Conservation (phyloP, 2,329 filamentous ascomycete genomes). For the Shiraia sp. region DNA sequence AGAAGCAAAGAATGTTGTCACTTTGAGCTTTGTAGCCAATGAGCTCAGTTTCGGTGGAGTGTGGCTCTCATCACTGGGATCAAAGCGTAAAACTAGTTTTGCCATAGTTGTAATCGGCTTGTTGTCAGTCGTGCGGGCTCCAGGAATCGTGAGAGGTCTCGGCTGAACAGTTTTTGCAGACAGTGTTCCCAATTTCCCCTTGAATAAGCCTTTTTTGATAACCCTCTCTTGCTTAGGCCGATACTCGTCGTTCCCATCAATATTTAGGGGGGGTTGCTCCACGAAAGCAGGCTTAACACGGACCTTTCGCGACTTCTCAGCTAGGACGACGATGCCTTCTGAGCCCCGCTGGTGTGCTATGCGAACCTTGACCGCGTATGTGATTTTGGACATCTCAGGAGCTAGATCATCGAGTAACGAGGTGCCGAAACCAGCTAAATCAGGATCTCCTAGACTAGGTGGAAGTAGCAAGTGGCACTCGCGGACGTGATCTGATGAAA, state of each 20-base stretch:
- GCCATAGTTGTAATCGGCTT: slow-evolving; percentile 57
- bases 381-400: slow-evolving; percentile 65
- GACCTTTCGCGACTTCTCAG: slow-evolving; percentile 58
- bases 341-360: slow-evolving; percentile 47
- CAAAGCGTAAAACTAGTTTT: slow-evolving; percentile 63
- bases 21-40: slow-evolving; percentile 59
- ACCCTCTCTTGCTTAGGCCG: slow-evolving; percentile 61
- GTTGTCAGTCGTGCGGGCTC: slow-evolving; percentile 42
- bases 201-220: slow-evolving; percentile 63
- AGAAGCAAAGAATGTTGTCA: slow-evolving; percentile 61
- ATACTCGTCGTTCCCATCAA: slow-evolving; percentile 55
- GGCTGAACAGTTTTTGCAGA: slow-evolving; percentile 63
- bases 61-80: slow-evolving; percentile 55
- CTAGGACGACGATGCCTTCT: slow-evolving; percentile 51
- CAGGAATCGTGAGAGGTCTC: slow-evolving; percentile 56
- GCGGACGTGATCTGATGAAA: slow-evolving; percentile 56
- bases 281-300: slow-evolving; percentile 62
- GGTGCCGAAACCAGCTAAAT: slow-evolving; percentile 55
- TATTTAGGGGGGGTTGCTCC: slow-evolving; percentile 63
- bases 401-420: slow-evolving; percentile 63
- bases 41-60: slow-evolving; percentile 58
- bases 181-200: slow-evolving; percentile 62
- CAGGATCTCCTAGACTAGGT: slow-evolving; percentile 64
- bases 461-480: slow-evolving; percentile 62
- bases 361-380: slow-evolving; percentile 59